Percentiles rank a stretch among this genome's conserved stretches.
These are phyloP conservation scores for Vachellia collinsii DNA, from an alignment of 306 rosid genomes.

Conservation along the genomic window DNA sequence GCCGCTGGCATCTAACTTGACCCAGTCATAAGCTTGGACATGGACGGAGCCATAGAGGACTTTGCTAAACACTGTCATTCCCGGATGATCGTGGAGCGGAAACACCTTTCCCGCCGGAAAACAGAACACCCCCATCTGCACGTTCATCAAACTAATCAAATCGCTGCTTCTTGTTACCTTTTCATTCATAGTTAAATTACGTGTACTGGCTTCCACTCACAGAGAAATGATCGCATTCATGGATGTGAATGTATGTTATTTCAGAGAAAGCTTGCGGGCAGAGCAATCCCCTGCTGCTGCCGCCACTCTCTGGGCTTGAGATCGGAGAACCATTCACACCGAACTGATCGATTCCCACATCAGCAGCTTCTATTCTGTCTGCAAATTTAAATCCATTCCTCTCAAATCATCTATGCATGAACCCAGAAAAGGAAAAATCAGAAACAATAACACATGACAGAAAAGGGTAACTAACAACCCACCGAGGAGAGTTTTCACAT, in stretches of 20 bases:
- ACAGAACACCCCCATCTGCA: slow-evolving; percentile 71
- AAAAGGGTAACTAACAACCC: slow-evolving; percentile 5
- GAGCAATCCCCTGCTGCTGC: slow-evolving; percentile 44
- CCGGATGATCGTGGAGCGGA: slow-evolving; percentile 78
- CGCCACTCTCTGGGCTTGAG: slow-evolving; percentile 29
- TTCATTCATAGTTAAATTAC: background rate
- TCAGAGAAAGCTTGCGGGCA: slow-evolving; percentile 47
- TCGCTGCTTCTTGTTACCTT: background rate
- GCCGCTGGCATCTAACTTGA: slow-evolving; percentile 34
- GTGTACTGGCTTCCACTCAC: slow-evolving; percentile 29
- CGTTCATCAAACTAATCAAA: background rate
- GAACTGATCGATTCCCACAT: slow-evolving; percentile 61
- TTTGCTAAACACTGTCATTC: slow-evolving; percentile 77
- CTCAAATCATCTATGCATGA: background rate
- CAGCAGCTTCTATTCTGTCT: slow-evolving; percentile 57
- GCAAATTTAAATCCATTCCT: slow-evolving; percentile 12
- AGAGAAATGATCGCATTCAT: slow-evolving; percentile 63
- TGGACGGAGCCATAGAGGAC: slow-evolving; percentile 57
- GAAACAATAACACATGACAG: slow-evolving; percentile 9
- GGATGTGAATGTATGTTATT: slow-evolving; percentile 65
- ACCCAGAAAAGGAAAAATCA: background rate
- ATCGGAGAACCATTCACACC: slow-evolving; percentile 38
- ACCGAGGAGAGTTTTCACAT: slow-evolving; percentile 49
- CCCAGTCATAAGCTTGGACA: slow-evolving; percentile 69
- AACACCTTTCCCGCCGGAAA: slow-evolving; percentile 55